These are phyloP conservation scores for Myxozyma neotropica DNA, from an alignment of 805 yeast genomes.

Conservation along the genomic window DNA sequence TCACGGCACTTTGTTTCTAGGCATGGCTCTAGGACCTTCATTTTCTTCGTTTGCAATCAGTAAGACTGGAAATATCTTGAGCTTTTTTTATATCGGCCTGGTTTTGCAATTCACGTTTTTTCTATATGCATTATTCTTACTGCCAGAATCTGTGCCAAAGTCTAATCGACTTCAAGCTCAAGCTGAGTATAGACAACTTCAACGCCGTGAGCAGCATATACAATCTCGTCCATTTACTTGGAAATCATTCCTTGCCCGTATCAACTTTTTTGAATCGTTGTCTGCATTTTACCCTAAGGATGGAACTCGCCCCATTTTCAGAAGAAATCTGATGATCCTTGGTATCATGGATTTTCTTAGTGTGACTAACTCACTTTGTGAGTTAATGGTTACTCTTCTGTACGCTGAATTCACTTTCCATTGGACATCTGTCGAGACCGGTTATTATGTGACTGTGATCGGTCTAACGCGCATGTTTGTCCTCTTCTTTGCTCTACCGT, in stretches of 20 bases:
- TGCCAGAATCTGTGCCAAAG: slow-evolving; percentile 25
- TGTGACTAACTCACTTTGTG: slow-evolving; percentile 19
- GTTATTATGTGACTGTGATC: slow-evolving; percentile 38
- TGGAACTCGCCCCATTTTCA: slow-evolving; percentile 21
- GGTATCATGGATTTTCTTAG: slow-evolving; percentile 17
- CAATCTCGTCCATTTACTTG: not conserved
- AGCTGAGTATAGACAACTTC: slow-evolving; percentile 7
- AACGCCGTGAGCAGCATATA: not conserved
- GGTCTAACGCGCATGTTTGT: slow-evolving; percentile 37
- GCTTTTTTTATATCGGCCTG: slow-evolving; percentile 25
- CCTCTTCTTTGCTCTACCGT: slow-evolving; percentile 36
- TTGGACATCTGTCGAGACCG: slow-evolving; percentile 42
- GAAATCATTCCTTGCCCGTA: not conserved
- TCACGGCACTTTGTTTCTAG: slow-evolving; percentile 23
- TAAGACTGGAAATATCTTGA: slow-evolving; percentile 16
- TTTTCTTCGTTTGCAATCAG: slow-evolving; percentile 18
- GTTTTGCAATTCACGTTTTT: slow-evolving; percentile 11
- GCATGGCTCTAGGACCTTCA: slow-evolving; percentile 28
- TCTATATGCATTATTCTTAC: slow-evolving; percentile 9
- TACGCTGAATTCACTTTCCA: slow-evolving; percentile 38
- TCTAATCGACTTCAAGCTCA: slow-evolving; percentile 9
- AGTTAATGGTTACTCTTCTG: slow-evolving; percentile 18
- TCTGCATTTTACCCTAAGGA: slow-evolving; percentile 25
- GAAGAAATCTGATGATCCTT: slow-evolving; percentile 18
- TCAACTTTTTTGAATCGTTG: slow-evolving; percentile 21